Evolutionary conservation across 2,329 filamentous ascomycete species (phyloP), one percentile per base, ranked within the genome.

Genomic region (Aschersonia sp.): DNA sequence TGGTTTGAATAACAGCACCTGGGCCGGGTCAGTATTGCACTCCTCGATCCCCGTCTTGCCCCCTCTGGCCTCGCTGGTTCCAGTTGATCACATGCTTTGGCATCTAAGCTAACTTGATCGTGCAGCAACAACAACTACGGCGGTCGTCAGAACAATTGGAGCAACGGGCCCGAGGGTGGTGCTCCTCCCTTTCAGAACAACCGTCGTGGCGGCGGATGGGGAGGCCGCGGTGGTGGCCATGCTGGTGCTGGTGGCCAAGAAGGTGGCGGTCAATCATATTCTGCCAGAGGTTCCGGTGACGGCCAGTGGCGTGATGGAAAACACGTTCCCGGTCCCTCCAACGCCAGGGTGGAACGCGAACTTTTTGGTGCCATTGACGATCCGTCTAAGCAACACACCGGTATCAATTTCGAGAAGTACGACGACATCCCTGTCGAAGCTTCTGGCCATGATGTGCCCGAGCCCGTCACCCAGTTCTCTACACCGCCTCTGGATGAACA

Each of bases 361-460:
- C 84, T 98, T 46, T 98, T 96, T 65, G 92, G 92, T 61, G 73
- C 84, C 46, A 74, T 83, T 58, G 90, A 97, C 66, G 92, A 97
- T 62, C 87, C 90, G 53, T 81, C 84, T 56, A 97, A 96, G 77
- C 86, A 95, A 67, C 86, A 94, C 61, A 96, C 88, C 35, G 92
- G 92, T 69, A 97, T 98, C 84, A 98, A 98, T 79, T 98, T 98
- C 65, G 84, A 95, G 73, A 98, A 98, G 76, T 98, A 98, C 70
- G 92, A 98, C 63, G 92, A 98, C 68, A 98, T 98, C 56, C 92
- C 92, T 48, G 92, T 98, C 55, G 92, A 97, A 71, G 92, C 92
- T 54, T 96, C 90, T 51, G 92, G 92, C 51, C 83, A 87, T 47
- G 81, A 94, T 62, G 88, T 97, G 47, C 92, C 92, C 43, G 92